Evolutionary conservation across 2,329 filamentous ascomycete species (phyloP), one percentile per base, ranked within the genome.

Genomic region (Xylaria sp.): DNA sequence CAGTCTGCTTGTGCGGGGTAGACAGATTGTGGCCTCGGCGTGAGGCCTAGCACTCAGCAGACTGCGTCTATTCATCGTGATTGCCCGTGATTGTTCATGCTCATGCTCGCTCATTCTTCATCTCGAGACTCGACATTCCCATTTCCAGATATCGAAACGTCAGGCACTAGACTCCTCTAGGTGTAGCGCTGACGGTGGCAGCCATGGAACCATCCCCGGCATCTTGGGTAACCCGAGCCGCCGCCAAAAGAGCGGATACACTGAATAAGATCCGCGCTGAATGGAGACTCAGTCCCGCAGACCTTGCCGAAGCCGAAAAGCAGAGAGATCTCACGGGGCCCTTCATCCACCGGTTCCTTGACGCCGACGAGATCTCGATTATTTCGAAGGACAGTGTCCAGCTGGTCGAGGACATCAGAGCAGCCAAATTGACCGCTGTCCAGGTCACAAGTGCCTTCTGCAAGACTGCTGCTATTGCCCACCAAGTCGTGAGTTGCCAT

Each of bases 401-500:
- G 1, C 64, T 71, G 4, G 67, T 72, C 13, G 66, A 56, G 7
- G 67, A 62, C 29, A 73, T 76, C 7, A 71, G 62, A 27, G 53
- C 51, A 5, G 74, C 65, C 22, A 69, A 66, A 29, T 67, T 72
- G 57, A 72, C 74, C 0, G 68, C 73, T n/a, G 36, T 71, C 13
- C 70, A 73, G 38, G 73, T 75, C 13, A 71, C 71, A n/a, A 74
- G 58, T 9, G 84, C 83, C 0, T 85, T 85, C 66, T 82, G 82
- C 61, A 86, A 85, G 69, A 78, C 83, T 17, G 81, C 83, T 2
- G 81, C 82, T 1, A 79, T 85, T 22, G 81, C 81, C 0, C 82
- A 85, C 44, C 83, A 86, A 66, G 76, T 83, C 42, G 73, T 76
- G 42, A 66, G 63, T 42, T 72, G 70, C 11, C n/a, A n/a, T n/a